A percentile compares a stretch with the other conserved stretches of the same genome.
Conservation (phyloP, 768 basidiomycete species). For the Melanogaster broomeanus region DNA sequence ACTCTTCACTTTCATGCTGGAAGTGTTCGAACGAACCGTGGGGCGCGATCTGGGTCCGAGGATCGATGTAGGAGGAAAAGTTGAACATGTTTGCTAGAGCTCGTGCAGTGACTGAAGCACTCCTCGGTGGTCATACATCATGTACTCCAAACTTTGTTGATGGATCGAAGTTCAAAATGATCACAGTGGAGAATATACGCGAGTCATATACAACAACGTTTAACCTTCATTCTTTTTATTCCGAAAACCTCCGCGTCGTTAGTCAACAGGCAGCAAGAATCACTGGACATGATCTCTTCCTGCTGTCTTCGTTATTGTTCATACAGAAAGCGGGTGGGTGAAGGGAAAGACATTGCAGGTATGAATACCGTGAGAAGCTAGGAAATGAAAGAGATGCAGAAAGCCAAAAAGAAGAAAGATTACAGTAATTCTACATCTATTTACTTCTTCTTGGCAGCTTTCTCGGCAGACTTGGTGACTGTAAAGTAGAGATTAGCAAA, state of each 20-base stretch:
- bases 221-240: not conserved
- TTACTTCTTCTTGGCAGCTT: slow-evolving; percentile 96
- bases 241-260: slow-evolving; percentile 5
- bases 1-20: slow-evolving; percentile 85
- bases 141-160: too few species aligned
- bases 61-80: slow-evolving; percentile 41
- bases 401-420: slow-evolving; percentile 51
- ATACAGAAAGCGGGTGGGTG: slow-evolving; percentile 47
- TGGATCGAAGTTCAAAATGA: not conserved
- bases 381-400: slow-evolving; percentile 43
- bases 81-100: slow-evolving; percentile 42
- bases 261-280: slow-evolving; percentile 2
- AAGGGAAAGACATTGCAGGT: slow-evolving; percentile 39
- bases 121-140: not conserved
- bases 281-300: slow-evolving; percentile 22
- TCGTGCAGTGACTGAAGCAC: not conserved
- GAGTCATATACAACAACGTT: not conserved
- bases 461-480: slow-evolving; percentile 96
- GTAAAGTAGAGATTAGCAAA: slow-evolving; percentile 19
- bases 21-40: slow-evolving; percentile 88
- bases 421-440: slow-evolving; percentile 77
- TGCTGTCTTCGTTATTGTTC: slow-evolving; percentile 43
- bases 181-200: not conserved
- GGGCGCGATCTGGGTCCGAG: slow-evolving; percentile 82
- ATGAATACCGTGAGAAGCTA: slow-evolving; percentile 30